Evolutionary conservation across 768 basidiomycete genomes (phyloP).

Genomic region (Tylopilus balloui): DNA sequence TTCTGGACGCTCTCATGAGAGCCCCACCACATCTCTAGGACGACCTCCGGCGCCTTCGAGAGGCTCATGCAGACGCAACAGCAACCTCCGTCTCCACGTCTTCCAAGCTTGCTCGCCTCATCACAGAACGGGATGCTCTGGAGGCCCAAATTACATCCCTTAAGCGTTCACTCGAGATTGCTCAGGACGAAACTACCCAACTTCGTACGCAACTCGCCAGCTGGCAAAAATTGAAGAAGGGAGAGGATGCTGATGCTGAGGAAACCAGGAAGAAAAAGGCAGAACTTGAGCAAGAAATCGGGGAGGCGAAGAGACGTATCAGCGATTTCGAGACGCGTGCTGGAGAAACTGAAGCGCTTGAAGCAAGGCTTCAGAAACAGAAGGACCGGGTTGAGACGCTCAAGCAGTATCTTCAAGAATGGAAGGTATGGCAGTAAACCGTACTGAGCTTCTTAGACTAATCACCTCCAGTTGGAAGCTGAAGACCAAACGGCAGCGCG

Average conservation of each 20-base stretch:
- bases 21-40: slow-evolving; percentile 25
- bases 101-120: slow-evolving; percentile 53
- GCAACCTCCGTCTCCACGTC: slow-evolving; percentile 42
- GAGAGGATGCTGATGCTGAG: slow-evolving; percentile 57
- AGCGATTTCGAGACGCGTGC: slow-evolving; percentile 27
- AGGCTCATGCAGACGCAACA: slow-evolving; percentile 47
- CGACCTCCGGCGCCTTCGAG: slow-evolving; percentile 42
- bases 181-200: slow-evolving; percentile 50
- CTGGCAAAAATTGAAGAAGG: slow-evolving; percentile 65
- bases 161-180: slow-evolving; percentile 52
- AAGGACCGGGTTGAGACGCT: slow-evolving; percentile 39
- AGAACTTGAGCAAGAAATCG: slow-evolving; percentile 53
- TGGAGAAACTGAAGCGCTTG: slow-evolving; percentile 27
- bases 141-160: slow-evolving; percentile 50
- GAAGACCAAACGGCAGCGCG: slow-evolving; percentile 35
- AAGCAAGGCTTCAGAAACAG: slow-evolving; percentile 41
- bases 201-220: slow-evolving; percentile 62
- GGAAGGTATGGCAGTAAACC: slow-evolving; percentile 39
- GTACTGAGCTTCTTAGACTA: not conserved
- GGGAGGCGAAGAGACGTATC: slow-evolving; percentile 39
- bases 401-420: slow-evolving; percentile 39
- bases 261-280: slow-evolving; percentile 48
- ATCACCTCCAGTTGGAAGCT: slow-evolving; percentile 35
- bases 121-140: slow-evolving; percentile 55
- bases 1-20: not conserved